These are phyloP conservation scores for Vicia faba DNA, from an alignment of 306 rosid species.

Conservation along the genomic window DNA sequence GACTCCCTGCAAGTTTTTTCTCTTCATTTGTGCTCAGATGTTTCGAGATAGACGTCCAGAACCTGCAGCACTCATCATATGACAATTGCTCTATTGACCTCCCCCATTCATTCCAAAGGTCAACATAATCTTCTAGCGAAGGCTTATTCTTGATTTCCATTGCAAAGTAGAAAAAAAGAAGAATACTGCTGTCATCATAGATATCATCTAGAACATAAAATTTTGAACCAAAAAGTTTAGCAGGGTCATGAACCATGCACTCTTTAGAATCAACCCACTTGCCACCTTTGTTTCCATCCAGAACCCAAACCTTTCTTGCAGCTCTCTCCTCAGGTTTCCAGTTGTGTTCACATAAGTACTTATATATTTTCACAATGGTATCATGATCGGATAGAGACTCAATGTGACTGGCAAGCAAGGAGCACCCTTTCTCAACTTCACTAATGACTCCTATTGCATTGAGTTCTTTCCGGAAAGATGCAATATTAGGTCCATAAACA, in stretches of 20 bases:
- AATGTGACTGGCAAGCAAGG: conserved; percentile 41
- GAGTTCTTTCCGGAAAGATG: conserved; percentile 54
- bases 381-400: conserved; percentile 13
- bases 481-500: conserved; percentile 52
- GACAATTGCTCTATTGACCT: conserved; percentile 43
- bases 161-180: conserved; percentile 52
- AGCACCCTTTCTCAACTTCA: conserved; percentile 50
- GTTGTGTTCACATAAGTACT: conserved; percentile 42
- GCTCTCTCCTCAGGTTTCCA: conserved; percentile 57
- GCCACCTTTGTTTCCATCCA: conserved; percentile 44
- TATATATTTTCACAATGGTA: conserved; percentile 41
- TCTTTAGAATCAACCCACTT: conserved; percentile 52
- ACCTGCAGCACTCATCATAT: conserved; percentile 56
- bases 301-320: conserved; percentile 59
- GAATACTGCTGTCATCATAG: conserved; percentile 39
- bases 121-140: conserved; percentile 55
- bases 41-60: conserved; percentile 59
- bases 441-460: conserved; percentile 52
- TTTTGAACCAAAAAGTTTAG: conserved; percentile 56
- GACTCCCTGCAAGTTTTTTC: conserved; percentile 41
- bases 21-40: conserved; percentile 39
- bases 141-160: conserved; percentile 52
- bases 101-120: conserved; percentile 77
- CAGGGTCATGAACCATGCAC: conserved; percentile 60
- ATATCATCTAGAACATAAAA: conserved; percentile 47